Evolutionary conservation across 2,329 filamentous ascomycete species (phyloP), one percentile per base, ranked within the genome.

Genomic region (Fusarium musae): DNA sequence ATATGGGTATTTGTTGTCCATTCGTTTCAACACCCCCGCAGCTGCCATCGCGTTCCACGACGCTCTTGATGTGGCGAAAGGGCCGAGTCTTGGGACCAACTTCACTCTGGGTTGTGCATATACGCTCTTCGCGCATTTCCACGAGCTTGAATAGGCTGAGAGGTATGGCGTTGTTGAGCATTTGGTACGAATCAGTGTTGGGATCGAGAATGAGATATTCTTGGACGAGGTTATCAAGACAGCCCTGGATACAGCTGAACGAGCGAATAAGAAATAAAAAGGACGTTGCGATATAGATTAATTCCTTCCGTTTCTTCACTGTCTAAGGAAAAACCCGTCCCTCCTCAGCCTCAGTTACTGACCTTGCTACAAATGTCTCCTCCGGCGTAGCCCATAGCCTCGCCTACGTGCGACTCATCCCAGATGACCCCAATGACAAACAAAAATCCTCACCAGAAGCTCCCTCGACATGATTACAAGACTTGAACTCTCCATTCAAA

Each of bases 1-100:
- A 0, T 87, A 88, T 68, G 88, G 88, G 1, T 87, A 85, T 71
- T 80, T 90, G 1, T 78, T 89, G 16, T 84, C 80, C n/a, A 75
- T 89, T 19, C 84, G 87, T 30, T 85, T 90, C 56, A 77, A 80
- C n/a, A 79, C 75, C 10, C 26, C 73, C 72, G 66, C 67, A 19
- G 77, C 79, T 1, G 82, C 85, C 2, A 75, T 77, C 5, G 82
- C 83, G 1, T 90, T 89, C 59, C 87, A 86, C 70, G 84, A 89
- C 62, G 80, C 80, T 30, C 64, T 88, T 3, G 78, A 84, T 40
- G 79, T 88, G 43, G 84, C 86, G 72, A 82, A 85, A 30, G 86
- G 87, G 0, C 87, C 86, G 0, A 86, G 87, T 69, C 78, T 89
- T 3, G 88, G 87, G 3, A 87, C 86, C 4, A 86, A 86, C 68